Conservation (phyloP, 805 yeast species). For the Yarrowia sp. region DNA sequence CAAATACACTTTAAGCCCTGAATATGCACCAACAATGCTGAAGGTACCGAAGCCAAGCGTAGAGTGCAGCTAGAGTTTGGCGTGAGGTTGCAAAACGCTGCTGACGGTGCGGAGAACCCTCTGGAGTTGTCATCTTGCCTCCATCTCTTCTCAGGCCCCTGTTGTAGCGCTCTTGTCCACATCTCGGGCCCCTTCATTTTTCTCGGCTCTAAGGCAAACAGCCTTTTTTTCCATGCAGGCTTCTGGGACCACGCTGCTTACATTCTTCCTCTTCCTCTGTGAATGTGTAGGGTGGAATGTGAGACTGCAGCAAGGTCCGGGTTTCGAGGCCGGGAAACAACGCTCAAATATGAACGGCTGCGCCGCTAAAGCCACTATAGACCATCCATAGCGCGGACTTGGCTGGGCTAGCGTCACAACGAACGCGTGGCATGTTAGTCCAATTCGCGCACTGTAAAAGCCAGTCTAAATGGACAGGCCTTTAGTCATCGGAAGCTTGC, state of each 20-base stretch:
- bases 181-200: neutral
- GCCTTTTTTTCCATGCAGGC: conserved; percentile 5
- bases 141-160: too few relatives aligned
- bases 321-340: too few relatives aligned
- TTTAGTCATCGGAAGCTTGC: neutral
- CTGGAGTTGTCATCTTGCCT: neutral
- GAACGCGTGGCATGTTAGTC: neutral
- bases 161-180: too few relatives aligned
- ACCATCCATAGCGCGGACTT: too few relatives aligned
- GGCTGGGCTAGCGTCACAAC: neutral
- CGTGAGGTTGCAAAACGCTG: neutral
- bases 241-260: neutral
- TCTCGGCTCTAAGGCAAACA: conserved; percentile 7
- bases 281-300: neutral
- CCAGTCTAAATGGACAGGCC: neutral
- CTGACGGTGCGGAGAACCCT: neutral
- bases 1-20: conserved; percentile 14
- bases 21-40: neutral
- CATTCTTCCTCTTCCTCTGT: neutral
- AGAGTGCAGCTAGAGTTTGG: neutral
- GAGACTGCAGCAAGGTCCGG: neutral
- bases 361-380: too few relatives aligned
- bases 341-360: too few relatives aligned
- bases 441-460: neutral
- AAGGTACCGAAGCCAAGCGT: neutral